phyloP scores from a whole-genome alignment of 495 filamentous ascomycete genomes.

The Aspergillus bridgeri region DNA sequence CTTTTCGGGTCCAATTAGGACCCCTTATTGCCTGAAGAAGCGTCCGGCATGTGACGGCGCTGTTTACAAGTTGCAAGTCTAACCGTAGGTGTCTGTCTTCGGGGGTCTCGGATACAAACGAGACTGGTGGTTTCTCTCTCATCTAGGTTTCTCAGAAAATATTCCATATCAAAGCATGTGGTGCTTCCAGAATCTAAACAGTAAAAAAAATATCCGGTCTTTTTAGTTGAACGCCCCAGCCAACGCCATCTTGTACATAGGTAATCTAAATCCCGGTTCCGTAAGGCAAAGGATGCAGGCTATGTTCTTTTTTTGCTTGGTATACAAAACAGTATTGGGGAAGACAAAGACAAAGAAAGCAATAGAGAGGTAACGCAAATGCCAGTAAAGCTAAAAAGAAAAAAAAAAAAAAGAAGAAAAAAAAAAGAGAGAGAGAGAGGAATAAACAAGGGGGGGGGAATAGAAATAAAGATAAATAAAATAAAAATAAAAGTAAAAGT shows the following conservation, averaged over 20 bases:
- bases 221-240: neutral
- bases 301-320: neutral
- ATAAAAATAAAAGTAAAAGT: neutral
- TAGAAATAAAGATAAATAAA: neutral
- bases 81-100: neutral
- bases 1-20: neutral
- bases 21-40: neutral
- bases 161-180: neutral
- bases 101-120: neutral
- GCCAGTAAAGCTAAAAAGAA: neutral
- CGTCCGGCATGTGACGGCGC: neutral
- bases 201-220: neutral
- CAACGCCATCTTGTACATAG: neutral
- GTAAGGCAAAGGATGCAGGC: neutral
- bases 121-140: neutral
- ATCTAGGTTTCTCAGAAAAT: neutral
- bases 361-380: too few species aligned
- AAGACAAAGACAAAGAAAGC: neutral
- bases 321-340: neutral
- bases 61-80: neutral
- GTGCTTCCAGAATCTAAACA: neutral
- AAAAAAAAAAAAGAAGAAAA: neutral
- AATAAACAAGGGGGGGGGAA: too few species aligned
- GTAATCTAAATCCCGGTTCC: neutral
- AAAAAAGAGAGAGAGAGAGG: too few species aligned